phyloP scores from a whole-genome alignment of 805 yeast species.

The Candida dajiaensis region DNA sequence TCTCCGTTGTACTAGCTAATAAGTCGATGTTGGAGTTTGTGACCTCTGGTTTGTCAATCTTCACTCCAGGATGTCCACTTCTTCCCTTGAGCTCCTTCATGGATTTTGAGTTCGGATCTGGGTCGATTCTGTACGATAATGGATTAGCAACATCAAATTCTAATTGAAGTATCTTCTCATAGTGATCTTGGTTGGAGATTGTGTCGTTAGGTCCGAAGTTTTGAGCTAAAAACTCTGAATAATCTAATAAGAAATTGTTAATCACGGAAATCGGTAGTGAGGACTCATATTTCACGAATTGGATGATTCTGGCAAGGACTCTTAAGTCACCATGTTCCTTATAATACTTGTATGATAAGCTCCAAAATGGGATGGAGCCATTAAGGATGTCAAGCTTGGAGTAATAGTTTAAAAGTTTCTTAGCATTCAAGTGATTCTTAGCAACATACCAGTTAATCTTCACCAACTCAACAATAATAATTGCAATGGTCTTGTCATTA shows the following conservation, averaged over 20 bases:
- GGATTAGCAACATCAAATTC: constrained; percentile 28
- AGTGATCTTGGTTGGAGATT: constrained; percentile 20
- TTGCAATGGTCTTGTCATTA: constrained; percentile 34
- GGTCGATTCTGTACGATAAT: constrained; percentile 16
- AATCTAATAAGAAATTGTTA: constrained; percentile 36
- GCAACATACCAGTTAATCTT: constrained; percentile 24
- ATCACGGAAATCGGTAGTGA: constrained; percentile 42
- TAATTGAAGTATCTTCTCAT: constrained; percentile 16
- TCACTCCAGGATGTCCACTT: constrained; percentile 31
- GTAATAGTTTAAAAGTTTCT: constrained; percentile 25
- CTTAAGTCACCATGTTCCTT: constrained; percentile 35
- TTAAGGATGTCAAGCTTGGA: constrained; percentile 25
- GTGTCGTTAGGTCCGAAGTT: constrained; percentile 18
- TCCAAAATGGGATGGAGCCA: constrained; percentile 49
- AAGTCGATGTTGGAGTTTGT: constrained; percentile 29
- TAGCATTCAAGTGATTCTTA: constrained; percentile 27
- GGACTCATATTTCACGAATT: constrained; percentile 38
- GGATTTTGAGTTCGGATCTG: constrained; percentile 2
- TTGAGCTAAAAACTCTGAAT: constrained; percentile 31
- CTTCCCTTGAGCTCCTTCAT: constrained; percentile 21
- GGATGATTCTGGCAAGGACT: constrained; percentile 40
- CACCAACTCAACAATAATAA: constrained; percentile 32
- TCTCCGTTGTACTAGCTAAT: constrained; percentile 8
- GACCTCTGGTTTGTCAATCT: constrained; percentile 37
- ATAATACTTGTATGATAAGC: constrained; percentile 48